Percentiles rank a stretch among this genome's conserved stretches.
Conservation (phyloP, 2,329 filamentous ascomycete species). For the Daldinia sp. region DNA sequence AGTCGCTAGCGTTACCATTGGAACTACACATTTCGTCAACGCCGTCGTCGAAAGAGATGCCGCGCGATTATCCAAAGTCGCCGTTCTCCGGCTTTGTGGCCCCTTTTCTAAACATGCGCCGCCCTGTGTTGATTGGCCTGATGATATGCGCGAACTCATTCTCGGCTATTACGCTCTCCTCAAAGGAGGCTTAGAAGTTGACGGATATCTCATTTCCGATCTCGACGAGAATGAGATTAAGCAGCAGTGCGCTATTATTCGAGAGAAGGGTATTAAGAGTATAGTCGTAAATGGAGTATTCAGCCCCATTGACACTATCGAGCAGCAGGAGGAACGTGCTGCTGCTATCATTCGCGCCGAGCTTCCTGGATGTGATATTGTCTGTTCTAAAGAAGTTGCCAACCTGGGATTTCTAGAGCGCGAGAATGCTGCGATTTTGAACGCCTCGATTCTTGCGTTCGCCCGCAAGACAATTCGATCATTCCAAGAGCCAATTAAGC, state of each 20-base stretch:
- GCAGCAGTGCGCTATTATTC: constrained; percentile 51
- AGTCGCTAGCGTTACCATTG: constrained; percentile 60
- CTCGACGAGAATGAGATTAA: constrained; percentile 54
- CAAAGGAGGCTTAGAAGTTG: constrained; percentile 61
- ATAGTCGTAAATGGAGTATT: constrained; percentile 61
- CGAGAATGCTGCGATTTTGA: constrained; percentile 71
- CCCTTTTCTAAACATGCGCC: constrained; percentile 61
- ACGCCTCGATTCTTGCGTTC: constrained; percentile 67
- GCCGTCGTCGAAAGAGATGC: constrained; percentile 64
- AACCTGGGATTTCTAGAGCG: constrained; percentile 66
- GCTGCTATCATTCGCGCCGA: constrained; percentile 53
- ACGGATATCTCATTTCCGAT: constrained; percentile 56
- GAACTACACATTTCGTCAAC: constrained; percentile 67
- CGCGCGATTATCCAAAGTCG: constrained; percentile 57
- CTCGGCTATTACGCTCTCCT: constrained; percentile 56
- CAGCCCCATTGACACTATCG: constrained; percentile 59
- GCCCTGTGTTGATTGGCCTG: constrained; percentile 63
- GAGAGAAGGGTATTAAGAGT: constrained; percentile 53
- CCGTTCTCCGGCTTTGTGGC: constrained; percentile 62
- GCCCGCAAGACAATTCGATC: constrained; percentile 64
- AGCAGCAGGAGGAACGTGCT: constrained; percentile 59
- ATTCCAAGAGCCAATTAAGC: constrained; percentile 61
- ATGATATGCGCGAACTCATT: constrained; percentile 57
- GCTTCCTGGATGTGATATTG: constrained; percentile 55
- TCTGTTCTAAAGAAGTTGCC: constrained; percentile 61